Evolutionary conservation across 2,329 filamentous ascomycete species (phyloP), one percentile per base, ranked within the genome.

Genomic region (Rosellinia necatrix): DNA sequence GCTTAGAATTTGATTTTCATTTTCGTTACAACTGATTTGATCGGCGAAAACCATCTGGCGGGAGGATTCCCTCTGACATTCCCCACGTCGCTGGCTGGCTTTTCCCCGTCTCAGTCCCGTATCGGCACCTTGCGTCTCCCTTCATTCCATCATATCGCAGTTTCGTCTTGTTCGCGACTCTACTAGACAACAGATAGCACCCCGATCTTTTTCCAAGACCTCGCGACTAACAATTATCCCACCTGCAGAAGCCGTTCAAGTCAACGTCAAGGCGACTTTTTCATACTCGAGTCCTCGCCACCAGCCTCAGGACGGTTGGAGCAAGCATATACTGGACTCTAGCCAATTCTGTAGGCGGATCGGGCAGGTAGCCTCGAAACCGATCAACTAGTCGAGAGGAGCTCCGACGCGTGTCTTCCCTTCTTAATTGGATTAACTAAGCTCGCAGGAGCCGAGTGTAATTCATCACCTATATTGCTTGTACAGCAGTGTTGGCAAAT

Each of bases 131-230:
- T 59, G 43, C 49, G 43, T 55, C 65, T 70, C 68, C 67, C 67
- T 70, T 68, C 67, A 70, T 70, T 70, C 68, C 67, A 70, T 61
- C 55, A 59, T 63, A 55, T 55, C 60, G 50, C 59, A 43, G 40
- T 59, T 50, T 58, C 61, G 38, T 61, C 46, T 58, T 55, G 38
- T 47, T 63, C 56, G 55, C 59, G 59, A 59, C 59, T 56, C 19
- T 56, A 19, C 48, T 52, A 60, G 56, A 63, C 56, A 69, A 66
- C 60, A 67, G 65, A 63, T 57, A 57, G n/a, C n/a, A 58, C 49
- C 49, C 47, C 47, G 15, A 43, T 5, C 12, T 34, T 49, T 29
- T 44, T 21, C 38, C 47, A 55, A 50, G 42, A 43, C 38, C 24
- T 47, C 59, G 57, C 58, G 61, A 57, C 65, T 68, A 48, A 68